Conservation (phyloP, 768 basidiomycete species). For the Tylopilus sp. region DNA sequence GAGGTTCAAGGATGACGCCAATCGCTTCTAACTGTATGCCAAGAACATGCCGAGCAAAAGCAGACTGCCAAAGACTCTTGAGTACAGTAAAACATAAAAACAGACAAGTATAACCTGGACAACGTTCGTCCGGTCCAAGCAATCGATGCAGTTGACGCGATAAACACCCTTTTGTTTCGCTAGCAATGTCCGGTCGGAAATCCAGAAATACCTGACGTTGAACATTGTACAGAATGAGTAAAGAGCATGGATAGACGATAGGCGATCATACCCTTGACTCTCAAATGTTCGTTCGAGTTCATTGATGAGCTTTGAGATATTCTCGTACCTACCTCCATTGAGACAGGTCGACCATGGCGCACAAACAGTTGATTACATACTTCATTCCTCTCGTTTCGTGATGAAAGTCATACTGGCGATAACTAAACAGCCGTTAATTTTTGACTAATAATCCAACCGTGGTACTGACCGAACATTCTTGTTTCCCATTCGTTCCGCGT, state of each 20-base stretch:
- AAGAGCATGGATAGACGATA: not conserved
- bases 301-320: slow-evolving; percentile 74
- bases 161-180: slow-evolving; percentile 85
- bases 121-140: slow-evolving; percentile 92
- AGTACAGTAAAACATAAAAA: not conserved
- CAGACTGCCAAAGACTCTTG: slow-evolving; percentile 55
- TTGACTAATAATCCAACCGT: not conserved
- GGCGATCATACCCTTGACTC: slow-evolving; percentile 61
- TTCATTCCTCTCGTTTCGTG: slow-evolving; percentile 93
- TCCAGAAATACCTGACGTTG: slow-evolving; percentile 70
- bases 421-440: slow-evolving; percentile 39
- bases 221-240: slow-evolving; percentile 1
- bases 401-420: slow-evolving; percentile 90
- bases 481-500: slow-evolving; percentile 52
- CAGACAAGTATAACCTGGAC: slow-evolving; percentile 59
- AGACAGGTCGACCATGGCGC: not conserved
- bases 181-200: slow-evolving; percentile 63
- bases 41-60: slow-evolving; percentile 83
- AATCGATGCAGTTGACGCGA: slow-evolving; percentile 94
- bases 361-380: slow-evolving; percentile 38
- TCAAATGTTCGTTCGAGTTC: slow-evolving; percentile 74
- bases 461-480: slow-evolving; percentile 54
- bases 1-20: slow-evolving; percentile 57
- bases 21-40: slow-evolving; percentile 71
- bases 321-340: slow-evolving; percentile 65